phyloP scores from a whole-genome alignment of 805 yeast genomes.

The Lipomyces oligophaga region DNA sequence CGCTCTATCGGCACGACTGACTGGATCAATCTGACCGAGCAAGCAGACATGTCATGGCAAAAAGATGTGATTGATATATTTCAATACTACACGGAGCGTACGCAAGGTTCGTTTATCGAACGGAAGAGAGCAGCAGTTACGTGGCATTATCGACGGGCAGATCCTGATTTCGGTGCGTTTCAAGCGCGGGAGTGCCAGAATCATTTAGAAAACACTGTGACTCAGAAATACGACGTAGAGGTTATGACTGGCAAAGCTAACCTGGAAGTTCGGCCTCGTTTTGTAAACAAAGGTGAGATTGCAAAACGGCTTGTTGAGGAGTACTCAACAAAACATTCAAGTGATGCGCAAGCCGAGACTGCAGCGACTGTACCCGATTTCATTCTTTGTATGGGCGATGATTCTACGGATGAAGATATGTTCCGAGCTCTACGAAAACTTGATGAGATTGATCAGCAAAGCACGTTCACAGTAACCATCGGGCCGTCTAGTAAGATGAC shows the following conservation, averaged over 20 bases:
- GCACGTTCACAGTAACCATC: constrained; percentile 69
- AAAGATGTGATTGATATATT: constrained; percentile 70
- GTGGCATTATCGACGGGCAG: constrained; percentile 96
- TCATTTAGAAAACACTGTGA: constrained; percentile 58
- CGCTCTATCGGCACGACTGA: constrained; percentile 52
- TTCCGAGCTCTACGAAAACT: constrained; percentile 68
- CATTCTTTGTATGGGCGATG: constrained; percentile 89
- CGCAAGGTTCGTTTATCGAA: constrained; percentile 88
- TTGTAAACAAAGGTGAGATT: constrained; percentile 95
- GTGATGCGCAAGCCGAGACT: not conserved
- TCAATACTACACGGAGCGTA: constrained; percentile 71
- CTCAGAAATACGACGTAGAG: constrained; percentile 71
- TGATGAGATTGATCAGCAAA: constrained; percentile 42
- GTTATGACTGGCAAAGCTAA: constrained; percentile 98
- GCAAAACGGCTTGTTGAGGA: constrained; percentile 69
- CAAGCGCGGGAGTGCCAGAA: constrained; percentile 74
- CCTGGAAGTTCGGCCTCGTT: constrained; percentile 92
- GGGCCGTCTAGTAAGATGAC: constrained; percentile 90
- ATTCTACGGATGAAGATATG: constrained; percentile 97
- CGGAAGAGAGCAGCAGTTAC: constrained; percentile 89
- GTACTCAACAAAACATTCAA: constrained; percentile 35
- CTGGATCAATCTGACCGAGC: constrained; percentile 84
- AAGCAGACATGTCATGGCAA: constrained; percentile 93
- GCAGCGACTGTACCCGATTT: constrained; percentile 61
- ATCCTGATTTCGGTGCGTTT: constrained; percentile 86